A percentile compares a stretch with the other conserved stretches of the same genome.
These are phyloP conservation scores for Onygena corvina DNA, from an alignment of 2,329 filamentous ascomycete genomes.

Conservation along the genomic window DNA sequence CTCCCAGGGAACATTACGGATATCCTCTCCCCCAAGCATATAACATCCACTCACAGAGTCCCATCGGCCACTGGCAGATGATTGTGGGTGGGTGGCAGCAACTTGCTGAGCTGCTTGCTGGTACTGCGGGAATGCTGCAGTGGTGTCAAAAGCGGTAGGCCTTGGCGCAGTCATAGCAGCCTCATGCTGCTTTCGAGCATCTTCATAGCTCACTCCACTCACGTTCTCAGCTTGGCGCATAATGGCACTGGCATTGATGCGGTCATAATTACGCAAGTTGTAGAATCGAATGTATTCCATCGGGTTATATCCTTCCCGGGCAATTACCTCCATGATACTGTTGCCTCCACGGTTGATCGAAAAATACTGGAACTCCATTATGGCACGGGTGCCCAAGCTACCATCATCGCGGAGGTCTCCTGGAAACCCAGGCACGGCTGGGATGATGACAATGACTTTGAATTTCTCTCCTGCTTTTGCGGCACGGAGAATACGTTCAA, in stretches of 20 bases:
- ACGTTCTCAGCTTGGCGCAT: conserved; percentile 44
- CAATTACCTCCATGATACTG: conserved; percentile 74
- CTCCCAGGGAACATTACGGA: conserved; percentile 63
- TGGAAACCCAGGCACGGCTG: conserved; percentile 84
- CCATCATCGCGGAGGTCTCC: conserved; percentile 76
- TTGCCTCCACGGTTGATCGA: conserved; percentile 84
- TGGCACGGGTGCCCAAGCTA: conserved; percentile 75
- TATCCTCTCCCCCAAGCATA: conserved; percentile 57
- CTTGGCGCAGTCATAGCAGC: conserved; percentile 34
- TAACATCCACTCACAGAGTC: conserved; percentile 64
- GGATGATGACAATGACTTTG: conserved; percentile 78
- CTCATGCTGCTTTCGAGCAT: conserved; percentile 34
- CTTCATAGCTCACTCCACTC: conserved; percentile 36
- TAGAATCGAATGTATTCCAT: conserved; percentile 80
- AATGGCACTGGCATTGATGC: conserved; percentile 67
- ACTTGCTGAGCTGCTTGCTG: conserved; percentile 54
- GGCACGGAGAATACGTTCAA: conserved; percentile 75
- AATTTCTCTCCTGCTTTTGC: conserved; percentile 77
- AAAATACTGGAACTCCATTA: conserved; percentile 99
- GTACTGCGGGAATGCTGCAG: conserved; percentile 51
- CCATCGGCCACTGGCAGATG: conserved; percentile 30
- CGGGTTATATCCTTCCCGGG: conserved; percentile 62
- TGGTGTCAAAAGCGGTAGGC: conserved; percentile 28
- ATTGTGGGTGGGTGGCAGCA: conserved; percentile 34
- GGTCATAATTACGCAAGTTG: conserved; percentile 85